Base-by-base conservation (phyloP, 208 protist species). In the Leishmania martiniquensis region DNA sequence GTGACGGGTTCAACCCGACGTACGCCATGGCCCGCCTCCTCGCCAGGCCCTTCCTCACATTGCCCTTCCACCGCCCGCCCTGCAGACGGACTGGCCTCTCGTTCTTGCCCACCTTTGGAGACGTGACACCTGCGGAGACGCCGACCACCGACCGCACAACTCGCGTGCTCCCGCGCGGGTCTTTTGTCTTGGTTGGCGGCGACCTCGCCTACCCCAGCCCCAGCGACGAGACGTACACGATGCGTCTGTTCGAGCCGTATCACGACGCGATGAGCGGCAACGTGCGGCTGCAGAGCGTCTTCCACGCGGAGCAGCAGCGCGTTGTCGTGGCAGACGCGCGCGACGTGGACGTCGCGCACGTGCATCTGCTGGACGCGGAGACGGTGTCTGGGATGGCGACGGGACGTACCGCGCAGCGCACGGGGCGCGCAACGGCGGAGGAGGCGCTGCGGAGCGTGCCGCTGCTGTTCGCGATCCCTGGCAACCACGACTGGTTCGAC, bases 401-500 rank as follows among this genome's bases (percentile, higher is more conserved):
- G 2, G 82, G 83, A 20, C 81, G 77, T 51, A 72, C 85, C 44
- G 76, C 76, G 55, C 79, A 86, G 42, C 68, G 82, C 20, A 51
- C 59, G 22, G 68, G 73, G 22, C 74, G 73, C 69, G 80, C 75
- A 13, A 91, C 78, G 7, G 85, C 77, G 25, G 85, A 90, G 69
- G 86, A 91, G 72, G 86, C 85, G 25, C 78, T 95, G 70, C 88
- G 82, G 29, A 93, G 79, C 49, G 74, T 88, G 70, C 92, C 94
- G 69, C 62, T 95, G 72, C 83, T 95, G 22, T 97, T 96, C 72
- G 86, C 94, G 29, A 93, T 96, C 60, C 94, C 94, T 7, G 92
- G 92, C 59, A 97, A 96, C 75, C 92, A 97, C 84, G 94, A 96
- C 83, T 97, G 94, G 94, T 88, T 96, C 74, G 94, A 97, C 73